These are phyloP conservation scores for Metschnikowia colocasiae DNA, from an alignment of 805 yeast species.

Conservation along the genomic window DNA sequence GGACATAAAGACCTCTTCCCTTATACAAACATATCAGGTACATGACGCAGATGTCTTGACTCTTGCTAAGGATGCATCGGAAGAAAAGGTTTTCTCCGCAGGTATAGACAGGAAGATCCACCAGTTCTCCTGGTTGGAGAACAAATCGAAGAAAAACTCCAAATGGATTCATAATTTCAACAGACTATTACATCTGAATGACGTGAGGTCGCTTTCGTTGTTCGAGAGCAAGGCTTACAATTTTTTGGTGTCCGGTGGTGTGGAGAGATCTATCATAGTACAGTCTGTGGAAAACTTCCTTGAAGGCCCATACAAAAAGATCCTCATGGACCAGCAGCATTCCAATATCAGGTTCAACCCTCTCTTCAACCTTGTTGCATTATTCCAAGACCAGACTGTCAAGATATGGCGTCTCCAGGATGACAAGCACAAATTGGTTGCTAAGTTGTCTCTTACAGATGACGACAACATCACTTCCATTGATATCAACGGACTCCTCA, in stretches of 20 bases:
- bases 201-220: slow-evolving; percentile 70
- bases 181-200: slow-evolving; percentile 81
- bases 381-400: slow-evolving; percentile 81
- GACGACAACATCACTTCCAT: slow-evolving; percentile 78
- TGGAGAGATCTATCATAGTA: slow-evolving; percentile 65
- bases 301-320: slow-evolving; percentile 66
- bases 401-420: slow-evolving; percentile 70
- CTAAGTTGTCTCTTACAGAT: slow-evolving; percentile 63
- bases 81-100: slow-evolving; percentile 71
- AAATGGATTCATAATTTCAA: slow-evolving; percentile 78
- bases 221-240: slow-evolving; percentile 67
- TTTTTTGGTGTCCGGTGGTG: slow-evolving; percentile 78
- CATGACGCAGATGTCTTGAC: slow-evolving; percentile 92
- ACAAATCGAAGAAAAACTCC: slow-evolving; percentile 22
- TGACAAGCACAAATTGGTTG: slow-evolving; percentile 52
- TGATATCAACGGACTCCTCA: slow-evolving; percentile 46
- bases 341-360: slow-evolving; percentile 50
- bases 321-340: slow-evolving; percentile 58
- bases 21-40: slow-evolving; percentile 73
- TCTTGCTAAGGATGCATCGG: slow-evolving; percentile 55
- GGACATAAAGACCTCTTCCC: slow-evolving; percentile 75
- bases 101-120: slow-evolving; percentile 93
- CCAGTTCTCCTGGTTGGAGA: slow-evolving; percentile 53
- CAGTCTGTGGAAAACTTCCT: slow-evolving; percentile 65
- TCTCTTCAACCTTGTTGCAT: slow-evolving; percentile 49